phyloP scores from a whole-genome alignment of 2,329 filamentous ascomycete genomes.

The Cytospora mali region DNA sequence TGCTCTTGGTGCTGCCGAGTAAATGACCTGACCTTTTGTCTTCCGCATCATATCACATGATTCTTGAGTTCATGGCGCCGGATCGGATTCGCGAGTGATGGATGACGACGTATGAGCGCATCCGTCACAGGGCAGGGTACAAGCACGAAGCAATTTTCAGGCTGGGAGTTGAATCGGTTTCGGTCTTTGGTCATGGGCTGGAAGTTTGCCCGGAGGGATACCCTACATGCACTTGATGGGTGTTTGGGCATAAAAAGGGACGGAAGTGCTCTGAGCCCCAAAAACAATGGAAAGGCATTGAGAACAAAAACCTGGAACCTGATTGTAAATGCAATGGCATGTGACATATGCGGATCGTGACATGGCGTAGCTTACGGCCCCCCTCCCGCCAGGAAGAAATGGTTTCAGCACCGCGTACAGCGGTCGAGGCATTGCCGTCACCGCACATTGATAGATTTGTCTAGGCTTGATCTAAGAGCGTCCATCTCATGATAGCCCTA shows the following conservation, averaged over 20 bases:
- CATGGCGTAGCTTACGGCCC: not conserved
- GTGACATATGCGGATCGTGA: not conserved
- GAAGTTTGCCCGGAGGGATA: conserved; percentile 19
- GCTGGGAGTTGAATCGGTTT: conserved; percentile 32
- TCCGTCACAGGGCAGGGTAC: conserved; percentile 22
- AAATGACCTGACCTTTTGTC: conserved; percentile 35
- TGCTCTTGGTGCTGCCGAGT: conserved; percentile 58
- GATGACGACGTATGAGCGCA: conserved; percentile 24
- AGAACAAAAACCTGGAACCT: conserved; percentile 5
- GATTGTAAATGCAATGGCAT: not conserved
- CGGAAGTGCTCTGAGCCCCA: conserved; percentile 40
- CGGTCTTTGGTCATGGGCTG: conserved; percentile 32
- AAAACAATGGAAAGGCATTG: conserved; percentile 37
- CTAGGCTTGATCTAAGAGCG: too few relatives aligned
- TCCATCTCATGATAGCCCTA: too few relatives aligned
- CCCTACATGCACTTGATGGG: conserved; percentile 32
- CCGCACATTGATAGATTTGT: too few relatives aligned
- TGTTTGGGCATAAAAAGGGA: conserved; percentile 40
- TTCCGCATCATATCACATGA: conserved; percentile 25
- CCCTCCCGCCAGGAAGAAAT: too few relatives aligned
- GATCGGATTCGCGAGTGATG: conserved; percentile 21
- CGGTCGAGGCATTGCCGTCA: not conserved
- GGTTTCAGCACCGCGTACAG: not conserved
- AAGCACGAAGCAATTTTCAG: conserved; percentile 23
- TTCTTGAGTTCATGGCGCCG: conserved; percentile 31